Evolutionary conservation across 441 rosid genomes (phyloP), one percentile per base, ranked within the genome.

Genomic region (Bruguiera hainesii): DNA sequence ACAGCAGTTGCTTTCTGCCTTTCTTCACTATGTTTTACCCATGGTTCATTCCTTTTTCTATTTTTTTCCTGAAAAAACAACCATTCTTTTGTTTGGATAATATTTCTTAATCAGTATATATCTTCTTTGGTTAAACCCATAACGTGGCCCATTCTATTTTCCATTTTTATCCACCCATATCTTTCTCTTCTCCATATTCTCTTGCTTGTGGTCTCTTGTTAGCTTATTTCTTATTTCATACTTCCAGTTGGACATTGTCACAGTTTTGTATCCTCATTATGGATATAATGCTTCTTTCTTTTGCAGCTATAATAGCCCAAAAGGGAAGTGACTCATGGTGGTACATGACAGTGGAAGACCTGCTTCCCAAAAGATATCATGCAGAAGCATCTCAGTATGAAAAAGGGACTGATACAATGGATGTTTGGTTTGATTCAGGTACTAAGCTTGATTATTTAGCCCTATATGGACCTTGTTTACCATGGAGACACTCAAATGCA

Each of bases 381-480:
- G 89, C 81, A 71, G 77, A 86, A 78, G 90, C 98, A 56, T 87
- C 86, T 30, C 87, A 86, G 64, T 92, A 86, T 79, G 96, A 86
- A 73, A 95, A 90, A 74, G 98, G 99, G 69, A 87, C 89, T 35
- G 99, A 95, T 81, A 95, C 99, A 33, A 95, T 95, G 99, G 99
- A 95, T 78, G 99, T 95, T 73, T 95, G 96, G 98, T 95, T 95
- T 80, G 99, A 92, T 87, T 95, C 99, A 64, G 97, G 99, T 95
- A 76, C 21, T 16, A 50, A 48, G 33, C 1, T 19, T 25, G 42
- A 7, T 25, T 63, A 13, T 33, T 33, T 63, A 53, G 11, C 21
- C 35, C 7, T 9, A 16, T 16, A 23, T 56, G 18, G 19, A 52
- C 53, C 61, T 71, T 70, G 59, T 51, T 29, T 51, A 20, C 33